Conservation (phyloP, 1,284 basidiomycete species). For the Moniliella sp. region DNA sequence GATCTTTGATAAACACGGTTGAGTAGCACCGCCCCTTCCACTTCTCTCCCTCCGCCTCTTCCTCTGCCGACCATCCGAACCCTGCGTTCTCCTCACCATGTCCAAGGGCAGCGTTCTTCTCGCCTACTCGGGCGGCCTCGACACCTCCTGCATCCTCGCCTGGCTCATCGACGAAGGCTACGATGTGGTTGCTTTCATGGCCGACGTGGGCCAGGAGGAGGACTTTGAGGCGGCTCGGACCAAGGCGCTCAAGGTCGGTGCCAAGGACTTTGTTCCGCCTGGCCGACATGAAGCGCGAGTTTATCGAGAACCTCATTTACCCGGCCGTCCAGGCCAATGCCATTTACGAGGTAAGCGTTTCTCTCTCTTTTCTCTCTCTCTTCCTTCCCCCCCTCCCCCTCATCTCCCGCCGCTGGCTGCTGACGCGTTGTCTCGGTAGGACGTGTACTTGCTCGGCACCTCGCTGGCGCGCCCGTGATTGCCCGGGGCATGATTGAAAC, state of each 20-base stretch:
- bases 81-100: constrained; percentile 4
- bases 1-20: too few species aligned
- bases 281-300: constrained; percentile 79
- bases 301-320: constrained; percentile 87
- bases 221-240: constrained; percentile 79
- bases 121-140: constrained; percentile 87
- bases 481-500: constrained; percentile 94
- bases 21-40: too few species aligned
- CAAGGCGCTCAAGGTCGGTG: constrained; percentile 79
- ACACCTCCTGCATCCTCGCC: constrained; percentile 32
- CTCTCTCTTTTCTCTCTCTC: too few species aligned
- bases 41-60: too few species aligned
- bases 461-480: constrained; percentile 95
- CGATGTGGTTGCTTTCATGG: constrained; percentile 94
- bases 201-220: constrained; percentile 96
- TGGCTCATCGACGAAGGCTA: constrained; percentile 73
- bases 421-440: too few species aligned
- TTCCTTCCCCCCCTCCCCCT: too few species aligned
- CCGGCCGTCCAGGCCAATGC: constrained; percentile 89
- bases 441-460: constrained; percentile 90
- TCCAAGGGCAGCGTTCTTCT: constrained; percentile 60
- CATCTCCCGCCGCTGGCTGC: too few species aligned
- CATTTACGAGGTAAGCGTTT: too few species aligned
- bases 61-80: too few species aligned
- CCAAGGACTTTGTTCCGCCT: constrained; percentile 86